Evolutionary conservation across 192 early-diverging fungal genomes (phyloP).

Genomic region (Tieghemiomyces parasiticus): DNA sequence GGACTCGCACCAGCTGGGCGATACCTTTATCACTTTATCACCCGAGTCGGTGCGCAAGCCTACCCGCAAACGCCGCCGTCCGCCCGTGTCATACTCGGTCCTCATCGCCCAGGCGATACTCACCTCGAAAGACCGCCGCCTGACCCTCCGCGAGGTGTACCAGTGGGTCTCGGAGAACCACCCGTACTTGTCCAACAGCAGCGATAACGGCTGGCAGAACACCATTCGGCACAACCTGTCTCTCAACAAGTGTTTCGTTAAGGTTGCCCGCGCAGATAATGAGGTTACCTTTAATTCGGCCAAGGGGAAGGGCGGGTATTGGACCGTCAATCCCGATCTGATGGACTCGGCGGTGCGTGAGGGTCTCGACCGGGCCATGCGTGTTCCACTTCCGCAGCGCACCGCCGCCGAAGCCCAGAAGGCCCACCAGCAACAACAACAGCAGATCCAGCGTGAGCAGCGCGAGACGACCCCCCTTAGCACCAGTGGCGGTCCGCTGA

Average conservation of each 20-base stretch:
- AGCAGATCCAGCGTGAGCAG: no score
- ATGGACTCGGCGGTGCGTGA: constrained; percentile 27
- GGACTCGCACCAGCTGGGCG: no score
- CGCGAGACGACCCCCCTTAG: no score
- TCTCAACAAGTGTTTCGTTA: constrained; percentile 64
- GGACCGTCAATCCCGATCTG: constrained; percentile 34
- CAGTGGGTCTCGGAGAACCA: constrained; percentile 58
- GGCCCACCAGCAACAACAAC: no score
- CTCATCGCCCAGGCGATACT: constrained; percentile 74
- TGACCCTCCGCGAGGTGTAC: constrained; percentile 84
- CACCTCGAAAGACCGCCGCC: constrained; percentile 30
- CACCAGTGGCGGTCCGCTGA: no score
- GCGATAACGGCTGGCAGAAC: constrained; percentile 81
- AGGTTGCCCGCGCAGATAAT: constrained; percentile 45
- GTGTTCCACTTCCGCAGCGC: background rate
- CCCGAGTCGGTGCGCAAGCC: background rate
- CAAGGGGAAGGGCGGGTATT: constrained; percentile 52
- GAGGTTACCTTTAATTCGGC: no score
- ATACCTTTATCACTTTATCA: background rate
- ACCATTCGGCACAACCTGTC: constrained; percentile 87
- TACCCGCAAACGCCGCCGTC: constrained; percentile 28
- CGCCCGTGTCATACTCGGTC: constrained; percentile 69
- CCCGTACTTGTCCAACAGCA: constrained; percentile 54
- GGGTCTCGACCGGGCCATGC: constrained; percentile 26
- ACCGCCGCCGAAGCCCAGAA: background rate